Conservation (phyloP, 305 asterid species). For the Plantago coronopus region DNA sequence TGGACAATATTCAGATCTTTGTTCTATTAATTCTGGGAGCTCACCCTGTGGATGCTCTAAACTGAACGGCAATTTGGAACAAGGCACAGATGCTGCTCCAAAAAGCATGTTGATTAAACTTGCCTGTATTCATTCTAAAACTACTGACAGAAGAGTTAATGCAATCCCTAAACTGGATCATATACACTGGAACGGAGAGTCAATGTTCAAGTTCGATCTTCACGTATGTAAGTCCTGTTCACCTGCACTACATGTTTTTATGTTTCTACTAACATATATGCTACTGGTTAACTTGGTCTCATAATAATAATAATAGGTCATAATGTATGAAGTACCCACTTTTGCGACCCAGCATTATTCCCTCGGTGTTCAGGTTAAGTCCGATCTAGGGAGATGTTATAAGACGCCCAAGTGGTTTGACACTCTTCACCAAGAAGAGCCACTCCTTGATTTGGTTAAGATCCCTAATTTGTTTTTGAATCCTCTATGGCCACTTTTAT, state of each 20-base stretch:
- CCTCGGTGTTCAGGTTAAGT: constrained; percentile 33
- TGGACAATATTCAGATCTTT: constrained; percentile 17
- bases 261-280: constrained; percentile 19
- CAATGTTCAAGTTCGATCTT: constrained; percentile 51
- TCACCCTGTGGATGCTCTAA: constrained; percentile 58
- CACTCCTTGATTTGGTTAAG: constrained; percentile 67
- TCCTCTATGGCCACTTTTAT: constrained; percentile 13
- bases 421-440: constrained; percentile 49
- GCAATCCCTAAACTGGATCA: constrained; percentile 68
- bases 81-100: constrained; percentile 28
- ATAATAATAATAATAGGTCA: constrained; percentile 45
- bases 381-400: constrained; percentile 33
- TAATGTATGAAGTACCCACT: constrained; percentile 67
- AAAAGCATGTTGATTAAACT: constrained; percentile 52
- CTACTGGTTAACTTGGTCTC: constrained; percentile 23
- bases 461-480: constrained; percentile 14
- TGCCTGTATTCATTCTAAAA: constrained; percentile 30
- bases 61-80: constrained; percentile 35
- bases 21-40: constrained; percentile 25
- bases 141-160: constrained; percentile 28
- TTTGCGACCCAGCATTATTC: constrained; percentile 77
- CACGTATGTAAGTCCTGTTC: constrained; percentile 95
- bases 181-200: constrained; percentile 59
- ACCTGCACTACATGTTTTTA: constrained; percentile 20
- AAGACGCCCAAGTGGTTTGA: constrained; percentile 83